phyloP scores from a whole-genome alignment of 2,329 filamentous ascomycete genomes.

The Anthostomella pinea region DNA sequence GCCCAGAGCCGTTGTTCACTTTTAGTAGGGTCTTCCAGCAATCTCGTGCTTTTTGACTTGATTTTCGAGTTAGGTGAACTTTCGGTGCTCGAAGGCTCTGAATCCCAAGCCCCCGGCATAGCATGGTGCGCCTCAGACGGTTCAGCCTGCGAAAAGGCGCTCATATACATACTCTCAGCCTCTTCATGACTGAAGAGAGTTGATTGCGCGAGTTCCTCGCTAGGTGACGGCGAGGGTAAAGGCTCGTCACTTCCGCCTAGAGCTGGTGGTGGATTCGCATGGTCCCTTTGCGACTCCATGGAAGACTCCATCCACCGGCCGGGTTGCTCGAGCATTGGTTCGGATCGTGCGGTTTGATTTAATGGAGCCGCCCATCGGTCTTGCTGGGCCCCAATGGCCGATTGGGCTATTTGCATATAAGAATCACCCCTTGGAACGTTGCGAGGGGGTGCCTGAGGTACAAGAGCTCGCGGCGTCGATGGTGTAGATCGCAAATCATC shows the following conservation, averaged over 20 bases:
- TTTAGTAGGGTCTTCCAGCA: not conserved
- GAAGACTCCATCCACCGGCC: conserved; percentile 20
- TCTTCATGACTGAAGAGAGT: conserved; percentile 75
- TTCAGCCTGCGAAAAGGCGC: conserved; percentile 54
- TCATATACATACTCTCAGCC: conserved; percentile 86
- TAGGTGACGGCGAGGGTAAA: conserved; percentile 25
- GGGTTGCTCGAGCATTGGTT: conserved; percentile 32
- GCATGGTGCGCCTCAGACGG: conserved; percentile 28
- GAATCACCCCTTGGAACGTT: conserved; percentile 29
- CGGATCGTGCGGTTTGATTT: conserved; percentile 35
- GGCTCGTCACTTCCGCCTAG: conserved; percentile 17
- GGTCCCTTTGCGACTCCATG: conserved; percentile 7
- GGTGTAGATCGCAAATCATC: conserved; percentile 35
- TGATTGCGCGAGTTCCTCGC: conserved; percentile 57
- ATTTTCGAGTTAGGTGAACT: conserved; percentile 16
- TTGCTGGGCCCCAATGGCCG: conserved; percentile 29
- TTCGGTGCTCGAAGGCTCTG: conserved; percentile 30
- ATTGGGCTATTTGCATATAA: conserved; percentile 28
- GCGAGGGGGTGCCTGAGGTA: conserved; percentile 38
- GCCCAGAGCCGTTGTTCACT: conserved; percentile 1
- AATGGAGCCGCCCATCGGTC: conserved; percentile 31
- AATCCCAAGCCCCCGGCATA: conserved; percentile 55
- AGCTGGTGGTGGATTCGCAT: conserved; percentile 8
- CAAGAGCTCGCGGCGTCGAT: conserved; percentile 51
- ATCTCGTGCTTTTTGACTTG: too few relatives aligned